These are phyloP conservation scores for Calvatia gigantea DNA, from an alignment of 768 basidiomycete species.

Conservation along the genomic window DNA sequence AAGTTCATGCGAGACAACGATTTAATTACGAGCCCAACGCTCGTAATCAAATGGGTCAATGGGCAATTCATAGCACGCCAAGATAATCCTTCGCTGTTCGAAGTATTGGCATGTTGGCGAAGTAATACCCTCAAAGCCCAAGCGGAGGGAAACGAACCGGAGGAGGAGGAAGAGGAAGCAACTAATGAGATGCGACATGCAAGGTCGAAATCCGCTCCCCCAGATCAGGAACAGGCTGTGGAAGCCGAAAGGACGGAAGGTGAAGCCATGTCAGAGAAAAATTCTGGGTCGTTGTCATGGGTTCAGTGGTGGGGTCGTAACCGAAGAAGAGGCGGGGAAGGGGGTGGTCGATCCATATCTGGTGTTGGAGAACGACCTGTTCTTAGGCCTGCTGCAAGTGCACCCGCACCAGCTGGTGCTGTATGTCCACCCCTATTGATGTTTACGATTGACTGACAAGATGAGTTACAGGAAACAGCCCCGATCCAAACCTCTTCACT, in stretches of 20 bases:
- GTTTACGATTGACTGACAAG: background rate
- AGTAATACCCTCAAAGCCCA: conserved; percentile 31
- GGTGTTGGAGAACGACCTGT: conserved; percentile 15
- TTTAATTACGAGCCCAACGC: conserved; percentile 55
- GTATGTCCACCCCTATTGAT: background rate
- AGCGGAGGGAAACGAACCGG: conserved; percentile 12
- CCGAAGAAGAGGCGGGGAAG: conserved; percentile 28
- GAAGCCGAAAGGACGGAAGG: conserved; percentile 13
- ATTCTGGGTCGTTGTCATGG: conserved; percentile 69
- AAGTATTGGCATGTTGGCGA: conserved; percentile 72
- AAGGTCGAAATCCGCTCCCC: conserved; percentile 38
- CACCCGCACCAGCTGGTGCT: conserved; percentile 18
- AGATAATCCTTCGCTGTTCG: conserved; percentile 73
- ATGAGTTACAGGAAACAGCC: background rate
- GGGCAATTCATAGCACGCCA: conserved; percentile 67
- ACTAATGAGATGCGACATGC: conserved; percentile 17
- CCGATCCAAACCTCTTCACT: background rate
- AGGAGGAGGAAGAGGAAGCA: conserved; percentile 25
- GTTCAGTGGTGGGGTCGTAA: conserved; percentile 81
- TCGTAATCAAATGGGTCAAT: conserved; percentile 74
- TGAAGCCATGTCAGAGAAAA: conserved; percentile 20
- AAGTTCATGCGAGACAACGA: conserved; percentile 62
- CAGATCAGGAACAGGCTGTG: conserved; percentile 15
- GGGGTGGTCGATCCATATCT: conserved; percentile 1
- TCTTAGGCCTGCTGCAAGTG: conserved; percentile 15